Conservation (phyloP, 2,329 filamentous ascomycete genomes). For the Cyphellophora attinorum region DNA sequence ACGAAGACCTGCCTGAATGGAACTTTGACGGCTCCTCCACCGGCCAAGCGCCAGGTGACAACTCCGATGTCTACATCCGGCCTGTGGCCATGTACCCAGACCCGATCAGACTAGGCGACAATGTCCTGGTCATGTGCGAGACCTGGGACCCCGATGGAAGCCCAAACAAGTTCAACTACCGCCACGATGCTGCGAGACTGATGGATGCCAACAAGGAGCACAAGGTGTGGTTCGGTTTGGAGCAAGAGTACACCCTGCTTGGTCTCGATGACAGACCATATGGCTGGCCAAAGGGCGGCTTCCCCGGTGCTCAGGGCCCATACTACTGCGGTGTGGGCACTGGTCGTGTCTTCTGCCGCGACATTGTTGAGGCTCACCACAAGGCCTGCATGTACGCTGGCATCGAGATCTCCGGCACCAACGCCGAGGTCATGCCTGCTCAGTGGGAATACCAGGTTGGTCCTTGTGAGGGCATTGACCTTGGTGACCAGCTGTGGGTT, state of each 20-base stretch:
- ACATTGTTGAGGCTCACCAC: constrained; percentile 94
- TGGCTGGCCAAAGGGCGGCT: constrained; percentile 81
- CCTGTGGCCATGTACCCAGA: constrained; percentile 83
- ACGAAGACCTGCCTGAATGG: constrained; percentile 65
- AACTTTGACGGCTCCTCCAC: constrained; percentile 87
- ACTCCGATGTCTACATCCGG: constrained; percentile 95
- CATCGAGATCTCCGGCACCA: constrained; percentile 93
- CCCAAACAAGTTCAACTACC: constrained; percentile 98
- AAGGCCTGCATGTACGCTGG: constrained; percentile 81
- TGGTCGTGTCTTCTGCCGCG: constrained; percentile 94
- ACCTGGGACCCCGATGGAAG: constrained; percentile 90
- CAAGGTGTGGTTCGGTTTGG: constrained; percentile 93
- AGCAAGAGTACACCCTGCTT: constrained; percentile 95
- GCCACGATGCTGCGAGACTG: constrained; percentile 79
- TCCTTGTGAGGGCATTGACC: constrained; percentile 75
- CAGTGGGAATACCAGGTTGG: constrained; percentile 99
- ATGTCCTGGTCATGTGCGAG: constrained; percentile 89
- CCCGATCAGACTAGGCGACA: constrained; percentile 79
- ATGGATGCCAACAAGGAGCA: constrained; percentile 79
- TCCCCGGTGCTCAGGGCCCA: constrained; percentile 83
- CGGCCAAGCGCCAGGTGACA: constrained; percentile 82
- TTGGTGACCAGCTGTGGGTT: constrained; percentile 96
- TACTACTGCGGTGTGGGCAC: constrained; percentile 98
- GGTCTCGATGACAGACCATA: constrained; percentile 80
- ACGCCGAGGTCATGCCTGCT: constrained; percentile 96